Evolutionary conservation across 2,329 filamentous ascomycete species (phyloP), one percentile per base, ranked within the genome.

Genomic region (Clonostachys rosea): DNA sequence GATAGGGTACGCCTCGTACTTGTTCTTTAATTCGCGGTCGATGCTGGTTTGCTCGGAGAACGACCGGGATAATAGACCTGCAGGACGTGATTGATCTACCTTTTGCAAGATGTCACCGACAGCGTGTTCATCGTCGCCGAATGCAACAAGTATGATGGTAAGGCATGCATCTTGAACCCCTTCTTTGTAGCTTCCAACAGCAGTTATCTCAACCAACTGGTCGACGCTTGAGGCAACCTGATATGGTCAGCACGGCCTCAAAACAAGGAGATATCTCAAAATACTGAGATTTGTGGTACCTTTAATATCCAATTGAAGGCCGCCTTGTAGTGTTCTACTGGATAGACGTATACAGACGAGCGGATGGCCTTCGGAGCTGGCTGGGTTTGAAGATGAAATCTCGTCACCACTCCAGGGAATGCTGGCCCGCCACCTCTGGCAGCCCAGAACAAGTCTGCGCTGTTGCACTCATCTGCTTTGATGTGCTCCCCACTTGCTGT

Each of bases 341-440:
- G 67, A 49, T 72, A 79, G 24, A 75, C 58, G 54, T 76, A 80
- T 3, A 64, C 54, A 10, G 56, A 65, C 42, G 65, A 62, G 42
- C 57, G 64, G 57, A 68, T 58, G 42, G 58, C 47, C 16, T 39
- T 50, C 11, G 55, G 52, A 16, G 58, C 46, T 4, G 66, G 62
- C 5, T 62, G 49, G 6, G 71, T 67, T 17, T 63, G 57, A 5
- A 81, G 64, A 51, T 80, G 65, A 52, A 78, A 80, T 13, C 64
- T 63, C 2, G 74, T 77, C 4, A 79, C 69, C 7, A 81, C 61
- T 2, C 68, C 77, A 2, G 77, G 76, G 48, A 80, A 80, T 17
- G 76, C 17, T 44, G 46, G 34, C 5, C 6, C 17, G 16, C 12
- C 4, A 16, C 10, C 35, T 33, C 14, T 16, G 18, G n/a, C n/a